Conservation (phyloP, 345 rosid species). For the Populus ilicifolia region DNA sequence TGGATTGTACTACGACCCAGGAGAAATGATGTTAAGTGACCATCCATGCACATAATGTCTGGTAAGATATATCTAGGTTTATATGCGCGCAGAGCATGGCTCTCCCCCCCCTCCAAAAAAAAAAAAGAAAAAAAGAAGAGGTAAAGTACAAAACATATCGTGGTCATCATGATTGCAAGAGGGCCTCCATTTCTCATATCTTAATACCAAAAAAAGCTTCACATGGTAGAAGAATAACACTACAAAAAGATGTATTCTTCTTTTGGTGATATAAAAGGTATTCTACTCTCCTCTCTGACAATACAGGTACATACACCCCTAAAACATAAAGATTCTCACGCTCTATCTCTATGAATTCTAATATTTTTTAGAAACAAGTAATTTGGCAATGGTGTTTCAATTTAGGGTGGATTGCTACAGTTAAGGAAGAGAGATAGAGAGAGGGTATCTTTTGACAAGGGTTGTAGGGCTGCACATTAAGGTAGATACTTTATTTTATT, state of each 20-base stretch:
- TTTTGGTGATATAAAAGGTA: slow-evolving; percentile 27
- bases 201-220: slow-evolving; percentile 14
- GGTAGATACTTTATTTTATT: slow-evolving; percentile 11
- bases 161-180: slow-evolving; percentile 21
- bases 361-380: background rate
- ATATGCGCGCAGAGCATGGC: background rate
- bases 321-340: background rate
- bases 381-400: background rate
- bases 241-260: slow-evolving; percentile 20
- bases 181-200: background rate
- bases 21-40: background rate
- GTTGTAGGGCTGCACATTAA: slow-evolving; percentile 10
- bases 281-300: background rate
- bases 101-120: too few species aligned
- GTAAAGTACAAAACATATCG: background rate
- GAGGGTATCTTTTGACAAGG: slow-evolving; percentile 27
- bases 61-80: background rate
- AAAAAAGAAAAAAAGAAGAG: background rate
- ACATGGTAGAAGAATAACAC: slow-evolving; percentile 25
- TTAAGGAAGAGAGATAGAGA: background rate
- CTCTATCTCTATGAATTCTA: background rate
- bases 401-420: background rate
- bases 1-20: slow-evolving; percentile 12
- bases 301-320: background rate
- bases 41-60: background rate